These are phyloP conservation scores for Euclidium syriacum DNA, from an alignment of 345 rosid species.

Conservation along the genomic window DNA sequence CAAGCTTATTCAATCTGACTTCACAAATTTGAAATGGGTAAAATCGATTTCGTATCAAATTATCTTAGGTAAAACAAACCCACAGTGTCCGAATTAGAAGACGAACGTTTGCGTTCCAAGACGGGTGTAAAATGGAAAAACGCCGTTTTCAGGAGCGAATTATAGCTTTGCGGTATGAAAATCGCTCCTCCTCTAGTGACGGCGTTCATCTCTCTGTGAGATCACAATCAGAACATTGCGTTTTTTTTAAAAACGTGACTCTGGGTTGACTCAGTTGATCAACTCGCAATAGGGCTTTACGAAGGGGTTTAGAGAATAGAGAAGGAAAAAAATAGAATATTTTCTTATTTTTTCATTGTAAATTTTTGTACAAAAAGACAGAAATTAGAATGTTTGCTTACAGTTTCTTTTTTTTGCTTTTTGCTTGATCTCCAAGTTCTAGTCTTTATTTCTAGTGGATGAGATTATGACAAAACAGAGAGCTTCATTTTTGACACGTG, in stretches of 20 bases:
- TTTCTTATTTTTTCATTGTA: background rate
- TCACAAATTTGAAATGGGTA: background rate
- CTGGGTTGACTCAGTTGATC: background rate
- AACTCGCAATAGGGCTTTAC: too few species aligned
- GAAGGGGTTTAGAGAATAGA: background rate
- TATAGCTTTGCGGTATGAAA: slow-evolving; percentile 31
- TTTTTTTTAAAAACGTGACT: background rate
- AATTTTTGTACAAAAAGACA: background rate
- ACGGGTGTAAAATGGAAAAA: slow-evolving; percentile 60
- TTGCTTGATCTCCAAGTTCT: slow-evolving; percentile 19
- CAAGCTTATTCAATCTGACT: background rate
- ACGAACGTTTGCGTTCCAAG: slow-evolving; percentile 48
- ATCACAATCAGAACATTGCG: slow-evolving; percentile 8
- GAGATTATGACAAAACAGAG: background rate
- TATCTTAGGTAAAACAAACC: slow-evolving; percentile 9
- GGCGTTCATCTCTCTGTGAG: slow-evolving; percentile 32
- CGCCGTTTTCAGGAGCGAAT: slow-evolving; percentile 19
- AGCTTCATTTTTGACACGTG: too few species aligned
- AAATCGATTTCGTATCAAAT: background rate
- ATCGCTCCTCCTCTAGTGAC: slow-evolving; percentile 35
- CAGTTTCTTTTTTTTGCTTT: too few species aligned
- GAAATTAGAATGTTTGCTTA: slow-evolving; percentile 1
- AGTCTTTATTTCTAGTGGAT: background rate
- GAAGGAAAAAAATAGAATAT: background rate
- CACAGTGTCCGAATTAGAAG: slow-evolving; percentile 14